These are phyloP conservation scores for Floccularia luteovirens DNA, from an alignment of 768 basidiomycete species.

Conservation along the genomic window DNA sequence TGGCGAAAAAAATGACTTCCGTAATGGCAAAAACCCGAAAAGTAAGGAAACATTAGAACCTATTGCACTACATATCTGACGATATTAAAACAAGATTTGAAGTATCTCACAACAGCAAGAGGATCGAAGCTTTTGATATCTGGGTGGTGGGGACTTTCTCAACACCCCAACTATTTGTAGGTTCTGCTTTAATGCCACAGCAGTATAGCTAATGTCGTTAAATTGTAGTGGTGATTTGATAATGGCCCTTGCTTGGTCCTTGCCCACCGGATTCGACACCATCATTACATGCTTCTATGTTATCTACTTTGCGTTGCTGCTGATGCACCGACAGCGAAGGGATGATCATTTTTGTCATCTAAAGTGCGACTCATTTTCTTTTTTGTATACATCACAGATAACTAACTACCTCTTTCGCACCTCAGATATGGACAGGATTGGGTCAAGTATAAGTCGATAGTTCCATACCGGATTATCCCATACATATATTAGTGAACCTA, in stretches of 20 bases:
- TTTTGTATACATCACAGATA: not conserved
- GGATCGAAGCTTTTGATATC: constrained; percentile 90
- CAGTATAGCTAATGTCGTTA: not conserved
- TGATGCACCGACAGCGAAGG: constrained; percentile 83
- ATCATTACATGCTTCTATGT: constrained; percentile 97
- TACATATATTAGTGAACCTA: constrained; percentile 54
- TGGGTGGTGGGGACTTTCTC: constrained; percentile 95
- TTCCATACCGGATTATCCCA: constrained; percentile 82
- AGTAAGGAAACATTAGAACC: constrained; percentile 37
- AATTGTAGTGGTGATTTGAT: constrained; percentile 66
- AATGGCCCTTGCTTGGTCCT: constrained; percentile 90
- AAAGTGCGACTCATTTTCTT: constrained; percentile 48
- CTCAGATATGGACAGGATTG: constrained; percentile 89
- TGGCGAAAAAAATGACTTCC: constrained; percentile 92
- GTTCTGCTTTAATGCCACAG: constrained; percentile 12
- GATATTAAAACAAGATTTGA: constrained; percentile 44
- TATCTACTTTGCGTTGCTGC: constrained; percentile 79
- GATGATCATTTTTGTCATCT: constrained; percentile 89
- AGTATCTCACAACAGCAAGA: constrained; percentile 70
- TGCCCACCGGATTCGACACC: constrained; percentile 86
- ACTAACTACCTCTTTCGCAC: constrained; percentile 4
- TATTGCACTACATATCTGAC: constrained; percentile 7
- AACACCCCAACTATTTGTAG: constrained; percentile 89
- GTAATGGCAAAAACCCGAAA: constrained; percentile 91
- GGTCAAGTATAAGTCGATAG: constrained; percentile 82